phyloP scores from a whole-genome alignment of 148 eudicot species.

The Amaranthus palmeri region DNA sequence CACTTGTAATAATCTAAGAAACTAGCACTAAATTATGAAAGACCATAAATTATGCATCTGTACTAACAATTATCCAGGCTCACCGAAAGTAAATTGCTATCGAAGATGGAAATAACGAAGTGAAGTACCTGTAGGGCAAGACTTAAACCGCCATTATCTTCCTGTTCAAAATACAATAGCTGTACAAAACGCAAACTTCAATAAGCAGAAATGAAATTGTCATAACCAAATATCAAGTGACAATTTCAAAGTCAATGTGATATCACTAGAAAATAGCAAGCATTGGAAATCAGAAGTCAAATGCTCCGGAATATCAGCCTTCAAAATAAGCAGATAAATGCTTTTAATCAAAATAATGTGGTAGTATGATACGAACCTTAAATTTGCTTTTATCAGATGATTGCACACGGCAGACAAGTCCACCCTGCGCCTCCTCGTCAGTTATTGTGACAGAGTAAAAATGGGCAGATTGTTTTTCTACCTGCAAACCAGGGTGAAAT shows the following conservation, averaged over 20 bases:
- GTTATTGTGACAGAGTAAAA: constrained; percentile 76
- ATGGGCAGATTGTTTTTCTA: constrained; percentile 87
- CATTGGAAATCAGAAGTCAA: too few species aligned
- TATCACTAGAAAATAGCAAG: neutral
- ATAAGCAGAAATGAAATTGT: neutral
- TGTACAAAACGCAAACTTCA: constrained; percentile 34
- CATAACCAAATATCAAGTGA: constrained; percentile 1
- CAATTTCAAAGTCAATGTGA: neutral
- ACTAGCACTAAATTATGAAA: neutral
- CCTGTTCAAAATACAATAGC: constrained; percentile 84
- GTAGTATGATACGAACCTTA: constrained; percentile 49
- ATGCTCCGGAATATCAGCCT: too few species aligned
- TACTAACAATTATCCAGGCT: neutral
- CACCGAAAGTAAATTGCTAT: neutral
- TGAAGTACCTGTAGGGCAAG: constrained; percentile 81
- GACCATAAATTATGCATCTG: neutral
- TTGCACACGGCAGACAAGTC: constrained; percentile 77
- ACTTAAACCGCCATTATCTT: constrained; percentile 78
- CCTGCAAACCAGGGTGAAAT: constrained; percentile 39
- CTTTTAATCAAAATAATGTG: neutral
- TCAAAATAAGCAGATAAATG: too few species aligned
- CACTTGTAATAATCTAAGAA: too few species aligned
- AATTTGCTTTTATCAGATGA: constrained; percentile 90
- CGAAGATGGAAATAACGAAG: neutral
- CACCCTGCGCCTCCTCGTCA: constrained; percentile 75